Evolutionary conservation across 2,329 filamentous ascomycete genomes (phyloP).

Genomic region (Ophiostoma himal-ulmi): DNA sequence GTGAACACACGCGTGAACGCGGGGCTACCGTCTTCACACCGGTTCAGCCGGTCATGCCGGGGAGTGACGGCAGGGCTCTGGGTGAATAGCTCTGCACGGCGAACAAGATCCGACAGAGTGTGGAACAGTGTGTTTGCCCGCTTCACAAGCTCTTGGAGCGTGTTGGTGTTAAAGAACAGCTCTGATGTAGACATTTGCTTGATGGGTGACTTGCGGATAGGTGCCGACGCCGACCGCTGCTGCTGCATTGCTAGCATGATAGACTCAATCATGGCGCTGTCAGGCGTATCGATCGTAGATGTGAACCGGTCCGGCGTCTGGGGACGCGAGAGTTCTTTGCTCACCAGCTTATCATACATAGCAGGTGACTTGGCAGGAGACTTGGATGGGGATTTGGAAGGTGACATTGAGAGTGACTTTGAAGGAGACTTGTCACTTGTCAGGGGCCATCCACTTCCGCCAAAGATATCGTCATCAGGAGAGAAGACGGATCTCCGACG

Average conservation of each 20-base stretch:
- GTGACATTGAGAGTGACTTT: constrained; percentile 35
- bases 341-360: constrained; percentile 19
- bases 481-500: constrained; percentile 58
- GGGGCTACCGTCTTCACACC: constrained; percentile 52
- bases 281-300: constrained; percentile 30
- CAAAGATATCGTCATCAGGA: constrained; percentile 62
- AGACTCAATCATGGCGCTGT: constrained; percentile 50
- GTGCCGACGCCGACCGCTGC: constrained; percentile 43
- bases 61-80: constrained; percentile 51
- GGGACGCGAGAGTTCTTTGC: constrained; percentile 31
- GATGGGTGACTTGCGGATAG: constrained; percentile 33
- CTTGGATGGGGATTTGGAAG: constrained; percentile 31
- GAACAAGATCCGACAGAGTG: constrained; percentile 53
- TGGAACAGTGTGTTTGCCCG: constrained; percentile 56
- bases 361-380: neutral
- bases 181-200: constrained; percentile 42
- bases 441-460: constrained; percentile 42
- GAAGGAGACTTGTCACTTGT: constrained; percentile 30
- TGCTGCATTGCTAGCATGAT: constrained; percentile 60
- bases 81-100: constrained; percentile 53
- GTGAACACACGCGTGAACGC: constrained; percentile 63
- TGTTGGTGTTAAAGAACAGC: constrained; percentile 64
- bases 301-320: constrained; percentile 37
- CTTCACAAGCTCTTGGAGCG: constrained; percentile 60
- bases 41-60: constrained; percentile 38